Base-by-base conservation (phyloP, 2,329 filamentous ascomycete genomes). In the Phyllosticta paracitricarpa region DNA sequence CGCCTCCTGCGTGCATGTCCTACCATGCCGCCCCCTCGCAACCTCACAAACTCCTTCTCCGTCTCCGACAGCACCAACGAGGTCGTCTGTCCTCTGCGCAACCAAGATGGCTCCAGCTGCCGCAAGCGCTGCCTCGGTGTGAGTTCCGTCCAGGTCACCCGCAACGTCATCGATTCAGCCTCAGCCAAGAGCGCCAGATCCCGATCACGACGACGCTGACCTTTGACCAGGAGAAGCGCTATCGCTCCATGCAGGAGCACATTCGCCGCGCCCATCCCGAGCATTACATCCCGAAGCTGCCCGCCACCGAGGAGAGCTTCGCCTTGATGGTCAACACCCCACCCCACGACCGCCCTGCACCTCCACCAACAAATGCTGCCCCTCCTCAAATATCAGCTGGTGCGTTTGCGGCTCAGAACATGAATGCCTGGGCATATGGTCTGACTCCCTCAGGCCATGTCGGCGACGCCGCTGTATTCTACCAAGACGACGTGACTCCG, bases 201-300 rank as follows among this genome's bases (percentile, higher is more conserved):
- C 28, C 28, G 19, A 22, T 30, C 28, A 6, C 6, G 9, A 4
- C 75, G 72, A 70, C 70, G 68, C 65, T 69, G 64, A 59, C 62
- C 64, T 64, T 59, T 68, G 57, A 63, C 66, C 77, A 95, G 91
- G 91, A 95, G 80, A 96, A 96, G 78, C 85, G 90, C 68, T 99
- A 92, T 79, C 91, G 94, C 75, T 97, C 93, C 65, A 97, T 99
- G 91, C 94, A 97, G 78, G 94, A 99, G 83, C 94, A 99, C 73
- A 97, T 99, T 71, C 90, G 94, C 70, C 88, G 94, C 75, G 93
- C 94, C 67, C 94, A 99, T 75, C 93, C 93, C 64, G 91, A 96
- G 75, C 89, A 97, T 75, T 97, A 97, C 78, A 96, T 99, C 69
- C 87, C 94, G 57, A 97, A 97, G 83, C 88, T 97, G 69, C 93